phyloP scores from a whole-genome alignment of 352 stramenopile species.

The Globisporangium cederbergense region DNA sequence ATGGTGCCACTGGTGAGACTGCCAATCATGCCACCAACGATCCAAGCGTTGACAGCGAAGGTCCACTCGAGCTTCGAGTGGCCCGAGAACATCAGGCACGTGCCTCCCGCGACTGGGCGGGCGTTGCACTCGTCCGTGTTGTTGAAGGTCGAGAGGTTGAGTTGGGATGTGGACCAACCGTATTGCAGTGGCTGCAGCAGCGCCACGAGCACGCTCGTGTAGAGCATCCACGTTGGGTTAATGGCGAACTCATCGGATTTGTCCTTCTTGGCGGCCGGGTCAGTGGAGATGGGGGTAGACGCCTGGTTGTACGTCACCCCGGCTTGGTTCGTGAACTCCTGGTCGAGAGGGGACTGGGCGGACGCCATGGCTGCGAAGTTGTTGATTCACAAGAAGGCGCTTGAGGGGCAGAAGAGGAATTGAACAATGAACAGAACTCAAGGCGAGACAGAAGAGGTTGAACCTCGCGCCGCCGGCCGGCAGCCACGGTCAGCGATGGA shows the following conservation, averaged over 20 bases:
- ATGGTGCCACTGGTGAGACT: slow-evolving; percentile 26
- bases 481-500: background rate
- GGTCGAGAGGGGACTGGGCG: slow-evolving; percentile 4
- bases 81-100: slow-evolving; percentile 33
- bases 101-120: slow-evolving; percentile 14
- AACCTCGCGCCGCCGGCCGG: background rate
- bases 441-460: background rate
- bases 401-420: background rate
- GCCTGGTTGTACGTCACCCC: slow-evolving; percentile 8
- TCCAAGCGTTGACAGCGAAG: slow-evolving; percentile 35
- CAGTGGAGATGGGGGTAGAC: background rate
- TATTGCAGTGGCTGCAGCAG: slow-evolving; percentile 47
- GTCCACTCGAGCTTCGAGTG: slow-evolving; percentile 37
- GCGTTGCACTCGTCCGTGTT: slow-evolving; percentile 28
- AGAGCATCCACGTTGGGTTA: slow-evolving; percentile 29
- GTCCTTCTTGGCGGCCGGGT: slow-evolving; percentile 7
- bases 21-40: slow-evolving; percentile 41
- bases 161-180: slow-evolving; percentile 55
- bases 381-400: background rate
- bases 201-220: slow-evolving; percentile 41
- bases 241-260: slow-evolving; percentile 1
- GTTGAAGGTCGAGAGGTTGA: slow-evolving; percentile 46
- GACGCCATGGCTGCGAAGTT: background rate
- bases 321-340: background rate
- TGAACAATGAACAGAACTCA: slow-evolving; percentile 1